These are phyloP conservation scores for Aspergillus phoenicis DNA, from an alignment of 2,329 filamentous ascomycete species.

Conservation along the genomic window DNA sequence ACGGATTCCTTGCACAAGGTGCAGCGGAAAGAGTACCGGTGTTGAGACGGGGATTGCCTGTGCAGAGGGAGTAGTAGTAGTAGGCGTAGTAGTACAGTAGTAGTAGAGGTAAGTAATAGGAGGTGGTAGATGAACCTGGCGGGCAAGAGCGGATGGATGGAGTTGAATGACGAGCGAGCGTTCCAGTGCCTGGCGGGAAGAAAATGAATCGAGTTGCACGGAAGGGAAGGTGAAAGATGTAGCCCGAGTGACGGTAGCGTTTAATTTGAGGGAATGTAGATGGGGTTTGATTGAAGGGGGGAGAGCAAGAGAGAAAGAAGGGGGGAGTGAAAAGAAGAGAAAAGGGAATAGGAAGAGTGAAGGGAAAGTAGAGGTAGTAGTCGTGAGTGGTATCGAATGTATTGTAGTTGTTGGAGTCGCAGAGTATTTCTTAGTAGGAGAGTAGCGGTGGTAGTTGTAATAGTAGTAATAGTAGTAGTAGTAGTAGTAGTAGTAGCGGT, in stretches of 20 bases:
- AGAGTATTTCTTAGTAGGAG: background rate
- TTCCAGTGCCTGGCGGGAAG: background rate
- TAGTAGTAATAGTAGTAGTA: background rate
- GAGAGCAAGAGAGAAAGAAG: too few relatives aligned
- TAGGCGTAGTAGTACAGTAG: background rate
- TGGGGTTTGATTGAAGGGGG: too few relatives aligned
- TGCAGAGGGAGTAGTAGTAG: slow-evolving; percentile 17
- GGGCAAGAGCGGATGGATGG: background rate
- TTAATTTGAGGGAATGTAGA: slow-evolving; percentile 8
- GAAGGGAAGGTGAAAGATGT: slow-evolving; percentile 1
- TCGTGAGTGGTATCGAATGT: background rate
- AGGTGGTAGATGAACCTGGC: slow-evolving; percentile 1
- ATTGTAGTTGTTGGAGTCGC: background rate
- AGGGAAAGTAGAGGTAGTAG: slow-evolving; percentile 7
- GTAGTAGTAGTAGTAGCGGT: slow-evolving; percentile 3
- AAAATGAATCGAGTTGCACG: slow-evolving; percentile 11
- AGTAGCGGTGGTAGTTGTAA: slow-evolving; percentile 8
- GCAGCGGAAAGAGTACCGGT: slow-evolving; percentile 14
- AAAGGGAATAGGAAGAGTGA: too few relatives aligned
- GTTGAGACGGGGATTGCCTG: background rate
- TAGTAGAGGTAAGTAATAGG: too few relatives aligned
- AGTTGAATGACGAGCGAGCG: background rate
- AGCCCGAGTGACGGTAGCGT: background rate
- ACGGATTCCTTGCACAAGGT: slow-evolving; percentile 15
- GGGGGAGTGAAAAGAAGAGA: too few relatives aligned